Percentiles rank a stretch among this genome's conserved stretches.
phyloP scores from a whole-genome alignment of 305 asterid genomes.

The Petunia hybrid region DNA sequence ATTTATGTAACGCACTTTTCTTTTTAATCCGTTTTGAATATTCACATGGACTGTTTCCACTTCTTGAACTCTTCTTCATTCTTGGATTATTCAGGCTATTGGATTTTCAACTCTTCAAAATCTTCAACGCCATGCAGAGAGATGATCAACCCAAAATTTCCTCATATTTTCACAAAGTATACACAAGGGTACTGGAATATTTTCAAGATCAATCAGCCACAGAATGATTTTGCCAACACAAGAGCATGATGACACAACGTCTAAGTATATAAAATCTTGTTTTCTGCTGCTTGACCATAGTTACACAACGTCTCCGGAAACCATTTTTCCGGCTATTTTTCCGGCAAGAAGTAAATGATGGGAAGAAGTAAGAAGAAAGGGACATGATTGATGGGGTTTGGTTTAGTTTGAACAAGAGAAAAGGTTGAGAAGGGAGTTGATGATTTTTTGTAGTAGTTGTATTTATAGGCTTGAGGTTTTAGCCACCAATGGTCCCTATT shows the following conservation, averaged over 20 bases:
- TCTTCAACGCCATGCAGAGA: too few relatives aligned
- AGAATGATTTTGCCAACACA: slow-evolving; percentile 46
- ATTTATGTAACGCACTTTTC: too few relatives aligned
- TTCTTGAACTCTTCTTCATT: too few relatives aligned
- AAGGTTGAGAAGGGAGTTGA: neutral
- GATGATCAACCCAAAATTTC: too few relatives aligned
- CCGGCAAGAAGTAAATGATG: slow-evolving; percentile 25
- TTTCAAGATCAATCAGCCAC: slow-evolving; percentile 27
- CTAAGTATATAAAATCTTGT: slow-evolving; percentile 48
- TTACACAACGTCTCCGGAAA: slow-evolving; percentile 41
- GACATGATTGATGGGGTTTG: neutral
- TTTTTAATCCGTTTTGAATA: too few relatives aligned
- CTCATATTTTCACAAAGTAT: too few relatives aligned
- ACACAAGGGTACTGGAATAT: too few relatives aligned
- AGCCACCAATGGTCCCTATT: neutral
- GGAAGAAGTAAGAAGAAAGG: slow-evolving; percentile 24
- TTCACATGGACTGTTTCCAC: too few relatives aligned
- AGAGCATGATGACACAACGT: slow-evolving; percentile 47
- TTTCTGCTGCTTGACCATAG: slow-evolving; percentile 43
- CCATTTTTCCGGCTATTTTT: slow-evolving; percentile 30
- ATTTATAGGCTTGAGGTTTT: neutral
- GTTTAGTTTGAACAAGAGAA: neutral
- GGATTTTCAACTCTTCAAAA: too few relatives aligned
- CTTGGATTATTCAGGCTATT: too few relatives aligned
- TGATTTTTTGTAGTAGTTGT: neutral